These are phyloP conservation scores for Diplosphaera chodatii DNA, from an alignment of 139 green algal species.

Conservation along the genomic window DNA sequence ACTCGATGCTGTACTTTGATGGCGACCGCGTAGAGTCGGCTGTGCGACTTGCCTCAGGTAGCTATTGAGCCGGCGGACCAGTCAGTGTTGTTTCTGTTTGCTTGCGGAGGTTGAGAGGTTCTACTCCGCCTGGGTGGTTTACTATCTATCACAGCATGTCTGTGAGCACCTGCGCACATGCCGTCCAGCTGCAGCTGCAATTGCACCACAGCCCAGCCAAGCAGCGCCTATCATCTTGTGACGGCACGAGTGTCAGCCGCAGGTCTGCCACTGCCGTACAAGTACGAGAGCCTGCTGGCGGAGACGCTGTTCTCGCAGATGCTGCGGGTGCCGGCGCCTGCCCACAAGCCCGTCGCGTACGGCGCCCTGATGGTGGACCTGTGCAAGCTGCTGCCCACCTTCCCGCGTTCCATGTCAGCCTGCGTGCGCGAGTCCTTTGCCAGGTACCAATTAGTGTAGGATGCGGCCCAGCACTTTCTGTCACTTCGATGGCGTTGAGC, in stretches of 20 bases:
- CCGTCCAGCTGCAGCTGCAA: neutral
- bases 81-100: too few relatives aligned
- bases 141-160: too few relatives aligned
- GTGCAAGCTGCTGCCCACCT: conserved; percentile 55
- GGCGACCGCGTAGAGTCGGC: conserved; percentile 62
- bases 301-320: conserved; percentile 84
- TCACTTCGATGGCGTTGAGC: too few relatives aligned
- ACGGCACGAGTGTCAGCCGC: neutral
- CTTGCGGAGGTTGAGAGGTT: too few relatives aligned
- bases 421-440: conserved; percentile 67
- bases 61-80: too few relatives aligned
- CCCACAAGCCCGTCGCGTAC: conserved; percentile 76
- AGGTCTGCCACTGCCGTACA: conserved; percentile 53
- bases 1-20: conserved; percentile 62
- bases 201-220: too few relatives aligned
- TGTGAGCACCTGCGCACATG: too few relatives aligned
- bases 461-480: too few relatives aligned
- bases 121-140: too few relatives aligned
- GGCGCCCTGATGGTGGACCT: conserved; percentile 73
- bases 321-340: conserved; percentile 62
- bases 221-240: too few relatives aligned
- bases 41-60: conserved; percentile 37
- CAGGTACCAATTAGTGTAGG: conserved; percentile 1
- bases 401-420: conserved; percentile 49
- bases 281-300: conserved; percentile 55